Evolutionary conservation across 345 rosid genomes (phyloP), one percentile per base, ranked within the genome.

Genomic region (Linum tenue): DNA sequence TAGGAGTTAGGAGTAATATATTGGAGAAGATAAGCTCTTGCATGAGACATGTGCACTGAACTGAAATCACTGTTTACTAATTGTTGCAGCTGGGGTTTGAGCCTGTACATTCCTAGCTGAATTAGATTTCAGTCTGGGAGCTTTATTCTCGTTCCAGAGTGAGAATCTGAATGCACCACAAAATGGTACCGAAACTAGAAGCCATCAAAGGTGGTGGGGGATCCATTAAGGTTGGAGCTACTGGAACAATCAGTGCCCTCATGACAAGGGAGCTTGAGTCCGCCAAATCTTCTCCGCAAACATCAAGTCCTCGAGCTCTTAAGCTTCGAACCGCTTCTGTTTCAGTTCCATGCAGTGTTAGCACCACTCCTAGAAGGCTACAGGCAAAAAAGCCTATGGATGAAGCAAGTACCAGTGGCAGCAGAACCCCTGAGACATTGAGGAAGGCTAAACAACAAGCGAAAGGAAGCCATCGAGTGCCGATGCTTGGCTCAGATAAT

Each of bases 201-300:
- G 76, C 83, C 68, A 78, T 84, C 77, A 85, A 69, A 76, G 86
- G 87, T 31, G 92, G 89, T 66, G 97, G 96, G 73, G 99, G 96
- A 71, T 84, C 97, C 22, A 81, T 90, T 73, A 85, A 73, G 78
- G 79, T 94, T 31, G 99, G 99, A 60, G 76, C 97, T 4, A 90
- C 85, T 1, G 97, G 99, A 69, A 88, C 92, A 57, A 82, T 94
- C 36, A 72, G 92, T 66, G 72, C 92, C 68, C 77, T 94, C 64
- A 88, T 94, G 86, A 82, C 89, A 10, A 84, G 82, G 69, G 99
- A 94, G 80, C 73, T 94, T 69, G 95, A 90, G 73, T 76, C 83
- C 50, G 59, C 77, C 39, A 84, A 80, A 64, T 17, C 92, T 61
- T 72, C 81, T 1, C 81, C 87, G 3, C 75, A 78, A 55, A 67